A percentile compares a stretch with the other conserved stretches of the same genome.
These are phyloP conservation scores for Fusarium transvaalense DNA, from an alignment of 2,329 filamentous ascomycete species.

Conservation along the genomic window DNA sequence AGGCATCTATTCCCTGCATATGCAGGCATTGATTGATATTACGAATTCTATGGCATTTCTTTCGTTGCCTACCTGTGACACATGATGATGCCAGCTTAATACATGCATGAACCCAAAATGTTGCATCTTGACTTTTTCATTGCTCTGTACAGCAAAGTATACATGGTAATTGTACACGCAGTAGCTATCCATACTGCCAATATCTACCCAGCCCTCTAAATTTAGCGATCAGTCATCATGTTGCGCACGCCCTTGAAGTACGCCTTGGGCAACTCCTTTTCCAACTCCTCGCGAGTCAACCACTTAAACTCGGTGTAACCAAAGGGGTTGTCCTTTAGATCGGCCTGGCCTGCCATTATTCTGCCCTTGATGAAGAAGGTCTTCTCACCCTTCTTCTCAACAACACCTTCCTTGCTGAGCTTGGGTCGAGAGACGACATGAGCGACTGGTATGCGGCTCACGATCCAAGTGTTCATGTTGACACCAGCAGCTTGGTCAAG, in stretches of 20 bases:
- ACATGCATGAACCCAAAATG: not conserved
- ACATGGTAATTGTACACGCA: slow-evolving; percentile 51
- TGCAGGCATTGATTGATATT: slow-evolving; percentile 16
- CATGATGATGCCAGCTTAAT: not conserved
- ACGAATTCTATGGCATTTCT: slow-evolving; percentile 1
- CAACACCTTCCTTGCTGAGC: slow-evolving; percentile 58
- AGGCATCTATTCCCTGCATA: slow-evolving; percentile 23
- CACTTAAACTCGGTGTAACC: slow-evolving; percentile 89
- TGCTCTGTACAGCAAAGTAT: slow-evolving; percentile 49
- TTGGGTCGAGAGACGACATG: slow-evolving; percentile 73
- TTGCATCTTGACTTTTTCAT: slow-evolving; percentile 24
- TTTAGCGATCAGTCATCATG: slow-evolving; percentile 84
- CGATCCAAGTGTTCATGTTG: slow-evolving; percentile 99
- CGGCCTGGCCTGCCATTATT: slow-evolving; percentile 96
- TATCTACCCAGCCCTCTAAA: slow-evolving; percentile 11
- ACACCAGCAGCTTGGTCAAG: slow-evolving; percentile 82
- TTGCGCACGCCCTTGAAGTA: slow-evolving; percentile 84
- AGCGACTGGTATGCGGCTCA: slow-evolving; percentile 89
- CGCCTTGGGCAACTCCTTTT: slow-evolving; percentile 70
- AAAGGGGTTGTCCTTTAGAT: slow-evolving; percentile 77
- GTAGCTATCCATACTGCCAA: slow-evolving; percentile 30
- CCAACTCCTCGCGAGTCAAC: slow-evolving; percentile 90
- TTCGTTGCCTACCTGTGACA: not conserved
- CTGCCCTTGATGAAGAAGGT: slow-evolving; percentile 96
- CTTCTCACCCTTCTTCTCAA: slow-evolving; percentile 75